Conservation (phyloP, 106 monocot genomes). For the Dendrobium chrysotoxum region DNA sequence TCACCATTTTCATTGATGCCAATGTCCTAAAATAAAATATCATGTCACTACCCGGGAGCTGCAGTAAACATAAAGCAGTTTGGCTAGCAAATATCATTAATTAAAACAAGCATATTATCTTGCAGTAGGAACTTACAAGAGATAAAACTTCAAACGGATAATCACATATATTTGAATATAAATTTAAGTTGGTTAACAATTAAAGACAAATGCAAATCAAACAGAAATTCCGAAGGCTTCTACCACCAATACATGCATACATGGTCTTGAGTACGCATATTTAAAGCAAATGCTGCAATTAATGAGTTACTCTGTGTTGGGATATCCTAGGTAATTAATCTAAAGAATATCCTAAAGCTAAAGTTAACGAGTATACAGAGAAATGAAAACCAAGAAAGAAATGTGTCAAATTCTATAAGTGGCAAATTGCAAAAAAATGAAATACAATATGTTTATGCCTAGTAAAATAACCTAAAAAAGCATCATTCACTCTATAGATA, state of each 20-base stretch:
- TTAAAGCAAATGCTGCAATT: not conserved
- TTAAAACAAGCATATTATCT: not conserved
- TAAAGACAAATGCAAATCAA: not conserved
- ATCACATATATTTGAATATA: not conserved
- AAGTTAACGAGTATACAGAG: not conserved
- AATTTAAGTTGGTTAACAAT: not conserved
- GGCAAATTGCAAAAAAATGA: not conserved
- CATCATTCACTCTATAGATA: not conserved
- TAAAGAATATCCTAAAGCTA: not conserved
- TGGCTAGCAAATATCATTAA: not conserved
- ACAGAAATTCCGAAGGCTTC: not conserved
- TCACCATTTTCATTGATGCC: slow-evolving; percentile 39
- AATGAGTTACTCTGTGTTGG: not conserved
- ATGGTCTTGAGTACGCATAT: not conserved
- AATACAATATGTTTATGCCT: not conserved
- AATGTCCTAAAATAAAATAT: slow-evolving; percentile 34
- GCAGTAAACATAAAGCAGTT: slow-evolving; percentile 7
- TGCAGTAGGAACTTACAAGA: not conserved
- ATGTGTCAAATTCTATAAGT: not conserved
- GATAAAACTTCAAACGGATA: not conserved
- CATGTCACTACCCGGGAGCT: not conserved
- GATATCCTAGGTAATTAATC: not conserved
- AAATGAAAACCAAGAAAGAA: not conserved
- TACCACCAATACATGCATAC: not conserved
- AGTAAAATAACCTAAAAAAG: not conserved